Evolutionary conservation across 2,329 filamentous ascomycete genomes (phyloP).

Genomic region (Tolypocladium tundrense): DNA sequence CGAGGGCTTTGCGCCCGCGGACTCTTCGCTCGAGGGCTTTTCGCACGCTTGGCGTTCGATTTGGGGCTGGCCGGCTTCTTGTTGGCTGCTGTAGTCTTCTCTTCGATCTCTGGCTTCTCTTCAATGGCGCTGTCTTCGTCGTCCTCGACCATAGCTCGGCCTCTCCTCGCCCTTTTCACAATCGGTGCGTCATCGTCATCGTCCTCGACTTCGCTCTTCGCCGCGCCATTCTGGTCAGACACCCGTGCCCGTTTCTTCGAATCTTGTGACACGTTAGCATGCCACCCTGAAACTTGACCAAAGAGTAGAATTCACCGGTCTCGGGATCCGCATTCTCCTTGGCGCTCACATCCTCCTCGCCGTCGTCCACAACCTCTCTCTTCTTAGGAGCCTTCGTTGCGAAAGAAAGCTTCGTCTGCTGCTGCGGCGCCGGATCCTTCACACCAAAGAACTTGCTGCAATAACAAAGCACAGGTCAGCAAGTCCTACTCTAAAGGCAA

Average conservation of each 20-base stretch:
- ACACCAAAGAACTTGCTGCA: slow-evolving; percentile 75
- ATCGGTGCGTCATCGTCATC: slow-evolving; percentile 50
- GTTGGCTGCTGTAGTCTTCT: slow-evolving; percentile 6
- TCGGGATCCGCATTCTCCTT: slow-evolving; percentile 28
- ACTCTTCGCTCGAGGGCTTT: neutral
- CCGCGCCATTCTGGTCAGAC: slow-evolving; percentile 5
- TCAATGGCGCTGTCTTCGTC: slow-evolving; percentile 39
- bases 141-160: slow-evolving; percentile 37
- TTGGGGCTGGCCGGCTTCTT: slow-evolving; percentile 11
- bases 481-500: neutral
- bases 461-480: slow-evolving; percentile 1
- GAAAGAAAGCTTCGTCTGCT: slow-evolving; percentile 74
- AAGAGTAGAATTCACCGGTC: slow-evolving; percentile 21
- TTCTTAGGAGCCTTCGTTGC: slow-evolving; percentile 43
- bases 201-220: slow-evolving; percentile 29
- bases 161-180: slow-evolving; percentile 44
- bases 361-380: slow-evolving; percentile 19
- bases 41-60: slow-evolving; percentile 8
- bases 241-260: slow-evolving; percentile 35
- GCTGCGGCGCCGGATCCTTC: slow-evolving; percentile 43
- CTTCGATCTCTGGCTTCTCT: slow-evolving; percentile 16
- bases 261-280: slow-evolving; percentile 16
- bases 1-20: neutral
- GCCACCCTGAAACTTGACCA: neutral
- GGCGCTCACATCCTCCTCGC: slow-evolving; percentile 14